Base-by-base conservation (phyloP, 192 early-diverging fungal genomes). In the Piromyces finnis region DNA sequence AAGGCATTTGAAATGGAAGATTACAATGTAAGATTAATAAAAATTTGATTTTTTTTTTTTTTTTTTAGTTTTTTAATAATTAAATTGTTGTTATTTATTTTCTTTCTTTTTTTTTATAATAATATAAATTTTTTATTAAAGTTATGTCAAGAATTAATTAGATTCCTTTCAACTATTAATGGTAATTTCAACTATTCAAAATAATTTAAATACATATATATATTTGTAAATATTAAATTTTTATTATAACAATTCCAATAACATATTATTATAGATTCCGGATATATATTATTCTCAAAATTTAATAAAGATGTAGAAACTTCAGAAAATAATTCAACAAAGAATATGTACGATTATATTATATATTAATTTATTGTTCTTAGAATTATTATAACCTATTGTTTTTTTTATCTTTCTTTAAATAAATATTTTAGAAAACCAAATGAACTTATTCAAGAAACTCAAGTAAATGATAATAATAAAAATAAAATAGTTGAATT, bases 91-190 rank as follows among this genome's bases (percentile, higher is more conserved):
- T 30, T 37, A 68, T 41, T 17, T 27, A 29, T 32, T 27, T 30
- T 30, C 51, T 18, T 29, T 15, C 37, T 28, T 29, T 14, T 79
- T 37, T 28, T 37, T 26, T 39, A 79, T 29, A 77, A 39, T 79
- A 82, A 17, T 22, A 51, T 32, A n/a, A n/a, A n/a, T n/a, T n/a
- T n/a, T n/a, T n/a, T n/a, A n/a, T n/a, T n/a, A n/a, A 79, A 91
- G 87, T 86, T 92, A 26, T 90, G 92, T 79, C 93, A 91, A 85
- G 92, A 94, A 79, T 84, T 94, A n/a, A 85, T 94, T 30, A 88
- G 92, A 30, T 94, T 94, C 84, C 86, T 93, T 32, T 91, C 89
- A 80, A 92, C 93, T 13, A 94, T 94, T 82, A 90, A 94, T 80
- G 87, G 92, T 92, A 85, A 35, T 35, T 7, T 35, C 3, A 35